These are phyloP conservation scores for Coemansia sp. DNA, from an alignment of 192 early-diverging fungal species.

Conservation along the genomic window DNA sequence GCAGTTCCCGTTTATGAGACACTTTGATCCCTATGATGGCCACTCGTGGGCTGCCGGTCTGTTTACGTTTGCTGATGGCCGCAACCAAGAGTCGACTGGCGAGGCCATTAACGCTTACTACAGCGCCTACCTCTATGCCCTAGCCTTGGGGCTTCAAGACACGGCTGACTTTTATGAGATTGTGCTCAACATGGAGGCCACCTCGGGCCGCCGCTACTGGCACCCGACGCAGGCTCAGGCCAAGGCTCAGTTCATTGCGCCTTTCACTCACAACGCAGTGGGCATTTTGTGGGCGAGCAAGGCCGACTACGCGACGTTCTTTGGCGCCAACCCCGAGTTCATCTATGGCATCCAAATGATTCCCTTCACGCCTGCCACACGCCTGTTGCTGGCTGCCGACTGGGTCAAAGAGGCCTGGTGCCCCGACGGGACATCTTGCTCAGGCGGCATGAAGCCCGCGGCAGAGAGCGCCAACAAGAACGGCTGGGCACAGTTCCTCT, in stretches of 20 bases:
- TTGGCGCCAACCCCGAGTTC: conserved; percentile 54
- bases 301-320: conserved; percentile 56
- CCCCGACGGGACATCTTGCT: conserved; percentile 25
- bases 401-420: conserved; percentile 59
- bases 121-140: conserved; percentile 54
- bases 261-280: conserved; percentile 48
- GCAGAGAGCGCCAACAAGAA: conserved; percentile 27
- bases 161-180: conserved; percentile 54
- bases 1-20: conserved; percentile 61
- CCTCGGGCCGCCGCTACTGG: conserved; percentile 59
- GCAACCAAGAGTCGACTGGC: conserved; percentile 60
- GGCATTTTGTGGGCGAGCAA: conserved; percentile 62
- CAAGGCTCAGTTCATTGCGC: conserved; percentile 31
- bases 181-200: conserved; percentile 58
- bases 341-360: conserved; percentile 65
- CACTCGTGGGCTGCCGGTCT: conserved; percentile 71
- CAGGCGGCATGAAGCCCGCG: conserved; percentile 50
- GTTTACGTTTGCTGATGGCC: conserved; percentile 54
- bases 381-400: conserved; percentile 32
- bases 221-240: conserved; percentile 45
- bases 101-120: conserved; percentile 66
- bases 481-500: conserved; percentile 57
- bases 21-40: conserved; percentile 66
- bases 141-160: conserved; percentile 37
- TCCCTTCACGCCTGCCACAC: conserved; percentile 58